Base-by-base conservation (phyloP, 768 basidiomycete species). In the Lactarius quietus region DNA sequence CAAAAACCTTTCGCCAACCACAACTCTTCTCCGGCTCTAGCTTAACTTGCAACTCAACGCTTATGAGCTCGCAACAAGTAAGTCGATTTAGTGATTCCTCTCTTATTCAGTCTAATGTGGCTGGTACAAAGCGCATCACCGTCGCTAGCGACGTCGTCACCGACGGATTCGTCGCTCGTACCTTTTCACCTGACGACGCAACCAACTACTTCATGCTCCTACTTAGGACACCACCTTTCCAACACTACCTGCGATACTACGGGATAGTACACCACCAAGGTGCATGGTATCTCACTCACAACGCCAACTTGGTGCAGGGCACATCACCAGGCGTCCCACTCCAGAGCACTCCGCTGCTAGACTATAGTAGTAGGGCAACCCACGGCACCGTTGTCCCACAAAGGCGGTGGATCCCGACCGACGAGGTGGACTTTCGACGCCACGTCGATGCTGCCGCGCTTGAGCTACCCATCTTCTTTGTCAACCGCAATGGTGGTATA, bases 401-500 rank as follows among this genome's bases (percentile, higher is more conserved):
- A 33, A 3, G 26, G 28, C 51, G 61, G 3, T 62, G 65, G 65
- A 18, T 38, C 48, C 65, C 65, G 17, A 20, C 28, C 1, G 35
- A 52, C 17, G 26, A 55, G 9, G 26, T 45, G 5, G 65, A 66
- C 12, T 56, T 59, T 31, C 65, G 45, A 23, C 65, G 65, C 20
- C 60, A 66, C 39, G 20, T 31, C 23, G 38, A 45, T 1, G 52
- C 39, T 6, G 61, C 52, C 15, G 1, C 39, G 14, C 31, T 57
- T 9, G 36, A 68, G 1, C 17, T 67, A 52, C 68, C 68, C 0
- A 62, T 68, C n/a, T 68, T 68, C n/a, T 68, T 68, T 36, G 35
- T 67, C 7, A 43, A 39, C 35, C 52, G 59, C 23, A 29, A 52
- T 28, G 36, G 18, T 10, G 29, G 18, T 4, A 17, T 66, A 23